These are phyloP conservation scores for Pichia scutulata DNA, from an alignment of 805 yeast genomes.

Conservation along the genomic window DNA sequence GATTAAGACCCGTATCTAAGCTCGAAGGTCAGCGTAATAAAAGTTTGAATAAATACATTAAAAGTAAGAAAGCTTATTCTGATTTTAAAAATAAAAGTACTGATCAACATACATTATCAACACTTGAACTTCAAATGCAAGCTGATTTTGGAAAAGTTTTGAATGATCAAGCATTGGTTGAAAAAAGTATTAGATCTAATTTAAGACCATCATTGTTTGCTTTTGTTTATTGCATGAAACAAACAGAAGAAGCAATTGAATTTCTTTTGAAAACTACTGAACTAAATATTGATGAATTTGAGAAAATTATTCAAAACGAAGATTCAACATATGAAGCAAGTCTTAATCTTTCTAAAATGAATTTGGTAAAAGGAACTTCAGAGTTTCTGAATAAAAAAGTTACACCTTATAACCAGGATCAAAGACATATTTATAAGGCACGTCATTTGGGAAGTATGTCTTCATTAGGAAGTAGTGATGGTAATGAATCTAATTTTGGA, in stretches of 20 bases:
- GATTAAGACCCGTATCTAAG: not conserved
- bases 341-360: not conserved
- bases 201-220: not conserved
- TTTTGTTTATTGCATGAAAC: not conserved
- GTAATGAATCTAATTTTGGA: not conserved
- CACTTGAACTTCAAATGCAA: not conserved
- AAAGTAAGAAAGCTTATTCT: not conserved
- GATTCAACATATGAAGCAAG: not conserved
- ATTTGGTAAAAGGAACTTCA: not conserved
- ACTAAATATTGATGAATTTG: not conserved
- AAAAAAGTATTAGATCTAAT: not conserved
- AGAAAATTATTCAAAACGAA: not conserved
- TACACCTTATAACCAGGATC: not conserved
- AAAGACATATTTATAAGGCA: not conserved
- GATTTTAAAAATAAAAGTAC: constrained; percentile 2
- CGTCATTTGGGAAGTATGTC: not conserved
- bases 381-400: not conserved
- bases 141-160: not conserved
- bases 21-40: constrained; percentile 1
- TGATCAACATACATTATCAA: not conserved
- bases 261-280: not conserved
- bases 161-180: not conserved
- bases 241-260: not conserved
- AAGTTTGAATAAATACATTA: not conserved
- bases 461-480: not conserved